Percentiles rank a stretch among this genome's conserved stretches.
These are phyloP conservation scores for Boletus sensibilis DNA, from an alignment of 768 basidiomycete genomes.

Conservation along the genomic window DNA sequence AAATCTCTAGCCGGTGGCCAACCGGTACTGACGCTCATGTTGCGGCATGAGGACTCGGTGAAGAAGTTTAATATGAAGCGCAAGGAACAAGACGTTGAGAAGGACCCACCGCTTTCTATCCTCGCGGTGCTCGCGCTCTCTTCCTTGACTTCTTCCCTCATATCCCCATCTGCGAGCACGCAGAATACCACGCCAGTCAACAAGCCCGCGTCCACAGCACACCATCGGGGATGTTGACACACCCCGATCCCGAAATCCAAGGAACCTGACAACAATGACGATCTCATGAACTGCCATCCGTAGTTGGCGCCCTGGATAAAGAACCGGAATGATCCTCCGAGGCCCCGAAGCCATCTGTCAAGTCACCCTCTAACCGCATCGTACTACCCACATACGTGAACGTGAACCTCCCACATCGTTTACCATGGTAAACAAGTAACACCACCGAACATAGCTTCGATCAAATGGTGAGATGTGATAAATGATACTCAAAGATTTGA, in stretches of 20 bases:
- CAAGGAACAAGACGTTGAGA: conserved; percentile 20
- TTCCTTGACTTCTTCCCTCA: conserved; percentile 17
- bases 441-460: conserved; percentile 99
- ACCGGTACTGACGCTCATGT: conserved; percentile 29
- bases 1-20: conserved; percentile 36
- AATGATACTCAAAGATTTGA: conserved; percentile 94
- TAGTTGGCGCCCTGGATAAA: no score
- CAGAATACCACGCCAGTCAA: neutral
- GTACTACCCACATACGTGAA: no score
- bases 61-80: conserved; percentile 18
- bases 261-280: no score
- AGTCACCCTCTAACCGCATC: no score
- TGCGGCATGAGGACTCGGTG: conserved; percentile 31
- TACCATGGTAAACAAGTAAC: conserved; percentile 99
- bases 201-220: conserved; percentile 1
- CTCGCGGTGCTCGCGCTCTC: conserved; percentile 26
- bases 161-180: conserved; percentile 15
- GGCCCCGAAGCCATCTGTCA: no score
- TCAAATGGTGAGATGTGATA: conserved; percentile 99
- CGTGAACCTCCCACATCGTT: no score
- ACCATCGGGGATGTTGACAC: conserved; percentile 20
- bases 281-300: no score
- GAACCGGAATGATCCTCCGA: no score
- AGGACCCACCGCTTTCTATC: conserved; percentile 32
- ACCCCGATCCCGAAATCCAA: no score